Evolutionary conservation across 2,329 filamentous ascomycete species (phyloP), one percentile per base, ranked within the genome.

Genomic region (Aspergillus neotritici): DNA sequence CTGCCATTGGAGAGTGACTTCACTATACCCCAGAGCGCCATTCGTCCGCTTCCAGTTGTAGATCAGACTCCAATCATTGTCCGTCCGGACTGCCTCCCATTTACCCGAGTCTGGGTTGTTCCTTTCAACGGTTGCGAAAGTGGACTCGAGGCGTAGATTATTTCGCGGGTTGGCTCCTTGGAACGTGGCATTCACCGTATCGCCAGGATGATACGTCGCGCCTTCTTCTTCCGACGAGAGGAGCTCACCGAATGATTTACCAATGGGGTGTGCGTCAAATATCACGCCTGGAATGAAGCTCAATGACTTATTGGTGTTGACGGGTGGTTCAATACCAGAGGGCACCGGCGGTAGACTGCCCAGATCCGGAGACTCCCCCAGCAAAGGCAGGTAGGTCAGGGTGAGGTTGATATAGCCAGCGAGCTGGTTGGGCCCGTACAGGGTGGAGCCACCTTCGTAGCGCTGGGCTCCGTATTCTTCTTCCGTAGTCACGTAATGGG

Each of bases 361-460:
- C 15, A 54, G 44, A 13, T 58, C 47, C 1, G 57, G 47, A 65
- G 71, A 70, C 42, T 71, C 69, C 9, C 73, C 72, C 3, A 94
- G 77, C 61, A 83, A 84, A 12, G 75, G 76, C 3, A 93, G 77
- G 62, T 84, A 80, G 1, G 75, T 77, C n/a, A 89, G 72, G 0
- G 87, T 90, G 34, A 91, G 74, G 64, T 94, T 90, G 69, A 96
- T 86, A 69, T 93, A 93, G 1, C 89, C 91, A 30, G 85, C 80
- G 9, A 96, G 76, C 1, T 88, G 87, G 64, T 89, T 81, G 2
- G 78, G 85, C 0, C 91, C 91, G 62, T 86, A 93, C 2, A 97
- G 79, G 0, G 91, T 97, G 5, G 86, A 91, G 0, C 87, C 91
- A n/a, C 90, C 91, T 69, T 97, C 91, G 67, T 96, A 96, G 8